Evolutionary conservation across 805 yeast species (phyloP), one percentile per base, ranked within the genome.

Genomic region (Candida berthetii): DNA sequence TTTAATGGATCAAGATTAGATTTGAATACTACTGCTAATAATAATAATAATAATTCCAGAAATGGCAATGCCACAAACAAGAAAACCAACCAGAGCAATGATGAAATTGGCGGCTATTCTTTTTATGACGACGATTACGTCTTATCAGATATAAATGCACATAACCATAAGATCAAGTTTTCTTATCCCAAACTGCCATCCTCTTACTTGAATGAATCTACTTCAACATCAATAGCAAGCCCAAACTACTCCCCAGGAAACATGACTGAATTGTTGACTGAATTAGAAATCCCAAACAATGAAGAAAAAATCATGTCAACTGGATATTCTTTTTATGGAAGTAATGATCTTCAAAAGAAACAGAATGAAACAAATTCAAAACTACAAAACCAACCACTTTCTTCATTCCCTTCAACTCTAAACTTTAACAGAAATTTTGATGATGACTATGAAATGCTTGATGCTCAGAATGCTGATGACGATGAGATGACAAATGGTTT

Each of bases 311-410:
- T 55, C 8, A 51, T 65, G 3, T 55, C 66, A 28, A 66, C 60
- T 31, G 69, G 67, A 24, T 66, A 66, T 22, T 64, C 69, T 1
- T 64, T 66, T 40, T 64, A 60, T 48, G 58, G 57, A 29, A 48
- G 52, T 27, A 55, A 56, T 37, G 60, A 54, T 41, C 49, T 49
- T 44, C 25, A 22, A 22, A 22, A 22, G 9, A n/a, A n/a, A n/a
- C n/a, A n/a, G n/a, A n/a, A n/a, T n/a, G n/a, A n/a, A n/a, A n/a
- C n/a, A n/a, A n/a, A n/a, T n/a, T n/a, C n/a, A n/a, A n/a, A n/a
- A n/a, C n/a, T n/a, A n/a, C n/a, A n/a, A n/a, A n/a, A n/a, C n/a
- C n/a, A n/a, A n/a, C n/a, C n/a, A n/a, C n/a, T n/a, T n/a, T n/a
- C n/a, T n/a, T n/a, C n/a, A 22, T 22, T 22, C 9, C 9, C 9